Percentiles rank a stretch among this genome's conserved stretches.
These are phyloP conservation scores for Sisymbrium altissimum DNA, from an alignment of 345 rosid genomes.

Conservation along the genomic window DNA sequence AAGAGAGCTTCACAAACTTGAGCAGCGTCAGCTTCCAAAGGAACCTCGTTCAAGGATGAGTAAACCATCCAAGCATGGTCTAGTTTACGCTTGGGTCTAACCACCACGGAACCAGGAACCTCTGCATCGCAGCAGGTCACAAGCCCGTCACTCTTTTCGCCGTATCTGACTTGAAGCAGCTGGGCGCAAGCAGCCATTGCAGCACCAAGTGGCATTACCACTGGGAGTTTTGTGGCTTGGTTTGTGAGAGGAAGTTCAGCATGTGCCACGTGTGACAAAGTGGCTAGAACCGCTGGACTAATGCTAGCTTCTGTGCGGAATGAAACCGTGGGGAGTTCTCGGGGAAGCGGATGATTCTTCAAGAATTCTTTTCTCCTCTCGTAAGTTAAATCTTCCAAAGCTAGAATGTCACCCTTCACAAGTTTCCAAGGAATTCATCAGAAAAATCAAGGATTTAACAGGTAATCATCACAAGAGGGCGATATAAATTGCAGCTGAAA, in stretches of 20 bases:
- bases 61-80: constrained; percentile 99
- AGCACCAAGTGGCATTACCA: constrained; percentile 87
- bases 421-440: neutral
- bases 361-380: constrained; percentile 82
- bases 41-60: constrained; percentile 67
- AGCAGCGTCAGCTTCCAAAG: constrained; percentile 71
- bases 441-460: neutral
- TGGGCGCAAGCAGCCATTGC: constrained; percentile 99
- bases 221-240: constrained; percentile 67
- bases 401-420: constrained; percentile 80
- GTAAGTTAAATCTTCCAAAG: constrained; percentile 92
- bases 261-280: constrained; percentile 86
- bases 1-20: constrained; percentile 90
- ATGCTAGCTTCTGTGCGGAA: constrained; percentile 89
- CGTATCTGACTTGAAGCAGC: constrained; percentile 73
- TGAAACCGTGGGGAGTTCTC: constrained; percentile 80
- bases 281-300: constrained; percentile 70
- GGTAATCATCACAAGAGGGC: neutral
- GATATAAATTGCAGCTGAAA: neutral
- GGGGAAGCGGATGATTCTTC: constrained; percentile 64
- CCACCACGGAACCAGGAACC: constrained; percentile 94
- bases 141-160: constrained; percentile 88
- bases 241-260: constrained; percentile 71
- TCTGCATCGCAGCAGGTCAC: constrained; percentile 88
- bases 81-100: constrained; percentile 68